Base-by-base conservation (phyloP, 495 filamentous ascomycete genomes). In the Halenospora varia region DNA sequence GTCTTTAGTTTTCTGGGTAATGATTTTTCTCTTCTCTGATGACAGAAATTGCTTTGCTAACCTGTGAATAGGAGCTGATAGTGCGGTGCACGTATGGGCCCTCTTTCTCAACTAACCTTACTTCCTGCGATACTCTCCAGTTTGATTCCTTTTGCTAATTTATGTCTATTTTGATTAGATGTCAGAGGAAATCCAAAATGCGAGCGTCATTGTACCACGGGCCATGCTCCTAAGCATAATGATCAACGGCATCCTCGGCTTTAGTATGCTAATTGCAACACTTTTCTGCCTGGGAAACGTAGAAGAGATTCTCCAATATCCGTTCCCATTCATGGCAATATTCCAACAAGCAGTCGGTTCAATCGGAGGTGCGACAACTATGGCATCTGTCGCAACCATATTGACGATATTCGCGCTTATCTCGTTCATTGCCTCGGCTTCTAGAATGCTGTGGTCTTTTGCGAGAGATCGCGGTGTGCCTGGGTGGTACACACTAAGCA, bases 381-480 rank as follows among this genome's bases (percentile, higher is more conserved):
- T 81, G 72, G 66, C 74, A 2, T 29, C 39, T 8, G 20, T 80
- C 18, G 62, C 80, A 23, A 68, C 71, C n/a, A 60, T 77, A 35
- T 63, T 76, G 2, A 68, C 70, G 41, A 69, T 72, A 55, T 69
- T 73, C 35, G 68, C 74, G 25, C 62, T 71, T 46, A 73, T 79
- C 51, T 71, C 74, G 46, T 56, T 77, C 42, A 58, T 79, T 6
- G 79, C 79, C 24, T 77, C 80, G 0, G 66, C 76, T 0, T 82
- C 80, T 13, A 72, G 82, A 10, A 68, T 79, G 62, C 67, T 76
- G 25, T 85, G 79, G 78, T 75, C 79, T 0, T 82, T 84, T 58
- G 71, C 80, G 0, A 65, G 81, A 9, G 81, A 84, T 55, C 67
- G 71, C 13, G 80, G 77, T 18, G 56, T 82, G n/a, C 80, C 80